A percentile compares a stretch with the other conserved stretches of the same genome.
Conservation (phyloP, 306 rosid genomes). For the Vachellia pachyceras region DNA sequence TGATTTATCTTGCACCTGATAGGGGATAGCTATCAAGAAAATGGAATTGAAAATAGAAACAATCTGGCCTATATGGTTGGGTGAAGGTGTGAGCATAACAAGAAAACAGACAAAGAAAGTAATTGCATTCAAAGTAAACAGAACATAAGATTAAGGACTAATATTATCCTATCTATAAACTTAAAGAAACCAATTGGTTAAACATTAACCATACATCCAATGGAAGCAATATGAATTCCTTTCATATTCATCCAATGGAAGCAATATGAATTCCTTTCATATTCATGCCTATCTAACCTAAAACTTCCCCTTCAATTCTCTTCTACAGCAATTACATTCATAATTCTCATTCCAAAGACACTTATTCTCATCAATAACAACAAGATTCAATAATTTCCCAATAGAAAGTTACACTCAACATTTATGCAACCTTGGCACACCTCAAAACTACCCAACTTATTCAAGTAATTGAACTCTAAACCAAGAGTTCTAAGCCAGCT, state of each 20-base stretch:
- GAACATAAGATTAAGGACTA: neutral
- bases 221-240: neutral
- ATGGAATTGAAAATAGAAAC: neutral
- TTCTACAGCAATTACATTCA: neutral
- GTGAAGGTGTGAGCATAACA: neutral
- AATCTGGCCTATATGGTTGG: neutral
- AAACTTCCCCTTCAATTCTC: neutral
- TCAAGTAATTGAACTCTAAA: neutral
- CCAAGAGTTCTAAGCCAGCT: neutral
- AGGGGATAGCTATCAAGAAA: neutral
- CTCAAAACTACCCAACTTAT: neutral
- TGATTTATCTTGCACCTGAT: neutral
- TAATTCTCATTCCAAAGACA: neutral
- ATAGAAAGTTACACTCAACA: neutral
- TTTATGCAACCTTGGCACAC: neutral
- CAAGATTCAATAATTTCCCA: neutral
- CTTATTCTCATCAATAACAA: neutral
- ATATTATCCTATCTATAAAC: neutral
- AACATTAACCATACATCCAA: neutral
- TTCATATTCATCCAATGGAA: too few species aligned
- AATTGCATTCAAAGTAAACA: neutral
- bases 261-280: too few species aligned
- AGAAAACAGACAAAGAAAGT: neutral
- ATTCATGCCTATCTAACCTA: neutral
- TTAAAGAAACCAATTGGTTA: neutral